Evolutionary conservation across 176 grass and related monocot species (phyloP), one percentile per base, ranked within the genome.

Genomic region (Oryza officinalis): DNA sequence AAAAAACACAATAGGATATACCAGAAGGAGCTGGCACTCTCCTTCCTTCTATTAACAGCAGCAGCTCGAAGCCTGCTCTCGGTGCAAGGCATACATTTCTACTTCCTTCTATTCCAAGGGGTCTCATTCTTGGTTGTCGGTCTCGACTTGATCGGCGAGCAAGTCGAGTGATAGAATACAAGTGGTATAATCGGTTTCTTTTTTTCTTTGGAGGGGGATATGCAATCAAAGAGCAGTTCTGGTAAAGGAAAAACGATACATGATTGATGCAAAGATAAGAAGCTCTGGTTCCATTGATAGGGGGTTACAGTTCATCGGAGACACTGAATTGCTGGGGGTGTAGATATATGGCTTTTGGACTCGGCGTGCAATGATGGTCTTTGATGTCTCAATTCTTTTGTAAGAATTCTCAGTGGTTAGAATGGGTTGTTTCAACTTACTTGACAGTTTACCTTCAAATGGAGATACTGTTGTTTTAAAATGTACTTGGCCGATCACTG

Each of bases 91-190:
- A 90, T 94, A 74, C 93, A 94, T 83, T 94, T 94, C 82, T 94
- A 91, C 79, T 92, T 94, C 81, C 89, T 92, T 74, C 77, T 92
- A 28, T 94, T 94, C 69, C 92, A 94, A 85, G 92, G 92, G 63
- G 76, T 82, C 14, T 87, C 89, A 22, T 94, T 94, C 79, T 69
- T 94, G 74, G 74, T 94, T 6, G 93, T 94, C 32, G 90, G 93
- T 12, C 90, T 94, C 15, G 87, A 94, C 76, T 63, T 94, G 46
- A 88, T 94, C 4, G 93, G 93, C 8, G 90, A 94, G 76, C 93
- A 94, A 67, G 77, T 94, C 1, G 90, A 84, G 78, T 94, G 78
- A 94, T 77, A 77, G 22, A 71, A 78, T 66, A 86, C 67, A n/a
- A 69, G 33, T 63, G 27, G 33, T 59, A 59, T 67, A 57, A 72